Evolutionary conservation across 2,329 filamentous ascomycete species (phyloP).

Genomic region (Coniochaeta sp.): DNA sequence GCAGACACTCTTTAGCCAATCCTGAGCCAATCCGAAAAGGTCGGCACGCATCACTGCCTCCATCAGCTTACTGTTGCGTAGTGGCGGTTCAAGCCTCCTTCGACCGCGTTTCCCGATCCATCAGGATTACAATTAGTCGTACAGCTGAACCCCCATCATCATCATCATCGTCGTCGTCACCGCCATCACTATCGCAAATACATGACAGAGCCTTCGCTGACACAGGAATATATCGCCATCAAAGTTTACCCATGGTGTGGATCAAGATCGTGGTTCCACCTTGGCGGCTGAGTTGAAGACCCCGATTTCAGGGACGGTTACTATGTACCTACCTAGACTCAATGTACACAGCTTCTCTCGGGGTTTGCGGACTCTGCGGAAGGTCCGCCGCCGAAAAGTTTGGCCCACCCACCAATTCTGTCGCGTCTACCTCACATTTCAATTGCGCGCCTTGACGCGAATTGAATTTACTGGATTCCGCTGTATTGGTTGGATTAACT

Average conservation of each 20-base stretch:
- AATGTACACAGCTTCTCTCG: neutral
- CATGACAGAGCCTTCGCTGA: no score
- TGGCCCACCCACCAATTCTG: neutral
- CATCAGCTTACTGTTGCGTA: neutral
- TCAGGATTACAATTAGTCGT: neutral
- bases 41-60: neutral
- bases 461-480: neutral
- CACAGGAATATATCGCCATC: neutral
- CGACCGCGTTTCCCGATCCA: neutral
- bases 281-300: neutral
- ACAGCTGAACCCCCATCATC: neutral
- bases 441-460: neutral
- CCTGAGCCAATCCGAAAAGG: neutral
- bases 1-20: neutral
- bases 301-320: neutral
- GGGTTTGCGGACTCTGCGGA: neutral
- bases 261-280: neutral
- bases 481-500: neutral
- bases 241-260: neutral
- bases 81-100: neutral
- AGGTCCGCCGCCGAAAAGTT: neutral
- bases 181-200: neutral
- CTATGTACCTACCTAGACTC: no score
- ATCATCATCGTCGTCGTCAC: neutral
- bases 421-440: neutral